Evolutionary conservation across 768 basidiomycete genomes (phyloP).

Genomic region (Hygrophorus russula): DNA sequence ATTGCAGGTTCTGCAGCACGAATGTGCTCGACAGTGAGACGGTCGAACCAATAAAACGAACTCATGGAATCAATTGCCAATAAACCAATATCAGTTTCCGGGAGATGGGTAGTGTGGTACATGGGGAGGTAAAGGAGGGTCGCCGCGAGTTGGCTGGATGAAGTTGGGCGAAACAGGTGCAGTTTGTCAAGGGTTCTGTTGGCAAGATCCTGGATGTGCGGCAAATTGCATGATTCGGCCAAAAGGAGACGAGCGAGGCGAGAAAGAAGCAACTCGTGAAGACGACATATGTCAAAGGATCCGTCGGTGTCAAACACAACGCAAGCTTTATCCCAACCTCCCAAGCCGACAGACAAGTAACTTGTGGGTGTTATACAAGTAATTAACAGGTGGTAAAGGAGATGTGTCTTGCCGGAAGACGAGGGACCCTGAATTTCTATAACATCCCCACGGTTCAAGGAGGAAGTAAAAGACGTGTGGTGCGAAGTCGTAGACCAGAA

Average conservation of each 20-base stretch:
- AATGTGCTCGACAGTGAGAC: slow-evolving; percentile 48
- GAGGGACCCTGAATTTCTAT: slow-evolving; percentile 71
- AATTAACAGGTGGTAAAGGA: slow-evolving; percentile 57
- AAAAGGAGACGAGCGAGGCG: slow-evolving; percentile 27
- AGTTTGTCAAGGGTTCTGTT: slow-evolving; percentile 37
- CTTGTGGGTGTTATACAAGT: slow-evolving; percentile 43
- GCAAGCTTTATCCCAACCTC: slow-evolving; percentile 55
- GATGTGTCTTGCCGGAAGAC: slow-evolving; percentile 66
- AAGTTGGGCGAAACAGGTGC: slow-evolving; percentile 60
- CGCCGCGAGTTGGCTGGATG: slow-evolving; percentile 57
- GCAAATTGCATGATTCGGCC: slow-evolving; percentile 8
- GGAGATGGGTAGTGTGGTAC: slow-evolving; percentile 38
- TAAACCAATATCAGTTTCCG: slow-evolving; percentile 47
- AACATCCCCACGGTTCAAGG: slow-evolving; percentile 42
- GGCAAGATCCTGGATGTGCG: slow-evolving; percentile 19
- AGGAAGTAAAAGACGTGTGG: slow-evolving; percentile 5
- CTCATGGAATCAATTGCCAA: slow-evolving; percentile 70
- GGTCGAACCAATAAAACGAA: slow-evolving; percentile 70
- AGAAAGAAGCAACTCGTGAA: slow-evolving; percentile 38
- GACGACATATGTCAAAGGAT: slow-evolving; percentile 46
- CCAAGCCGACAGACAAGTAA: slow-evolving; percentile 21
- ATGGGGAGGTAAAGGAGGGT: slow-evolving; percentile 48
- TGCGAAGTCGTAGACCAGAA: slow-evolving; percentile 10
- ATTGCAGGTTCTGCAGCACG: slow-evolving; percentile 14
- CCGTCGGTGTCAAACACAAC: slow-evolving; percentile 63